phyloP scores from a whole-genome alignment of 164 flowering plant genomes.

The Liquidambar formosana region DNA sequence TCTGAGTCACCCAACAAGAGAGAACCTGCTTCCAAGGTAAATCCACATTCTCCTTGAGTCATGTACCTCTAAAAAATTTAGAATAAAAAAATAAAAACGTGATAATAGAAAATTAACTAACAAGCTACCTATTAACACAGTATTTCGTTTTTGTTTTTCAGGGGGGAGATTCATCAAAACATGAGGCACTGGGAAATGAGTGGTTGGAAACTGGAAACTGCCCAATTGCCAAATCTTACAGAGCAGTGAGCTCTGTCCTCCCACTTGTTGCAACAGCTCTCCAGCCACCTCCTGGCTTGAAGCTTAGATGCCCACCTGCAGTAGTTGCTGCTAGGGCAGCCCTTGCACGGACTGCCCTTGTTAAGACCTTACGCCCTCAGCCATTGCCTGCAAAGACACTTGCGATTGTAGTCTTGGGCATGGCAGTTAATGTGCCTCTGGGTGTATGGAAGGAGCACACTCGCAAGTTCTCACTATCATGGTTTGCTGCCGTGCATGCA shows the following conservation, averaged over 20 bases:
- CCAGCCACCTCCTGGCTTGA: slow-evolving; percentile 72
- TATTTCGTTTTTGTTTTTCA: slow-evolving; percentile 17
- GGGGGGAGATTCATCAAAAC: slow-evolving; percentile 48
- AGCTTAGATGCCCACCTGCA: slow-evolving; percentile 75
- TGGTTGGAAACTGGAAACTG: slow-evolving; percentile 83
- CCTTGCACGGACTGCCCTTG: slow-evolving; percentile 69
- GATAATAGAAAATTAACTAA: neutral
- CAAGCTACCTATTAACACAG: neutral
- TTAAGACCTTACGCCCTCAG: slow-evolving; percentile 71
- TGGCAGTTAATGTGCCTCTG: slow-evolving; percentile 80
- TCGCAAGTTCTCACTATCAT: slow-evolving; percentile 65
- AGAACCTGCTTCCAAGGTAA: slow-evolving; percentile 46
- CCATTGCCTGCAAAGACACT: slow-evolving; percentile 68
- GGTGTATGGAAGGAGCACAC: slow-evolving; percentile 93
- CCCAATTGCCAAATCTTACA: slow-evolving; percentile 82
- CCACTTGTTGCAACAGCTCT: slow-evolving; percentile 72
- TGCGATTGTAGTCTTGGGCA: slow-evolving; percentile 65
- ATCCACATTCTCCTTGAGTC: no score
- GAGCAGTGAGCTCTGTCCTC: slow-evolving; percentile 64
- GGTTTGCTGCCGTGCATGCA: slow-evolving; percentile 90
- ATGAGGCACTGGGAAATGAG: slow-evolving; percentile 71
- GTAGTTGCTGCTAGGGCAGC: slow-evolving; percentile 85
- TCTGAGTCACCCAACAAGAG: slow-evolving; percentile 39
- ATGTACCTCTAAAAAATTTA: no score
- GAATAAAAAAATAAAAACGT: neutral